Conservation (phyloP, 2,329 filamentous ascomycete species). For the Xenoacremonium recifei region DNA sequence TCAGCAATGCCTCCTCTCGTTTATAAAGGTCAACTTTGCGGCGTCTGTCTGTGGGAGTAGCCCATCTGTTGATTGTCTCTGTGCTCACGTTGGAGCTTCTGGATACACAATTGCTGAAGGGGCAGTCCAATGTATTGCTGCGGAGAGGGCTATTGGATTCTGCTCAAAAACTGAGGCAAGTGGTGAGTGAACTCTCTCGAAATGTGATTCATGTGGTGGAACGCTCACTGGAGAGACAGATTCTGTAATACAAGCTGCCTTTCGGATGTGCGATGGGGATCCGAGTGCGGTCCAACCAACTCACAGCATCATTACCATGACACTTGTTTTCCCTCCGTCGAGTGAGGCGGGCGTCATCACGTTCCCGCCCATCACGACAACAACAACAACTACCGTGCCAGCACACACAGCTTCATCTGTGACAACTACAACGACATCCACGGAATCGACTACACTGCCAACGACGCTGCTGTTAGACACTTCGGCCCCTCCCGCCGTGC, state of each 20-base stretch:
- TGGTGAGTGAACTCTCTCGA: conserved; percentile 26
- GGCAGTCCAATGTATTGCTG: conserved; percentile 64
- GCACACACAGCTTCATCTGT: conserved; percentile 1
- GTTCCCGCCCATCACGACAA: conserved; percentile 22
- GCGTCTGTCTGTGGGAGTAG: conserved; percentile 44
- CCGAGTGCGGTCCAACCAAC: conserved; percentile 53
- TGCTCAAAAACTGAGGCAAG: conserved; percentile 49
- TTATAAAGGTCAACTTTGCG: conserved; percentile 60
- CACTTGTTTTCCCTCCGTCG: conserved; percentile 40
- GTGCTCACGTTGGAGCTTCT: conserved; percentile 54
- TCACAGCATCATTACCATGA: conserved; percentile 57
- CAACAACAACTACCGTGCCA: conserved; percentile 5
- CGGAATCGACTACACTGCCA: conserved; percentile 17
- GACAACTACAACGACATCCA: conserved; percentile 1
- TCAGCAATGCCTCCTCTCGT: conserved; percentile 58
- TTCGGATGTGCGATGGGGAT: conserved; percentile 56
- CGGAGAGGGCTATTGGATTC: conserved; percentile 45
- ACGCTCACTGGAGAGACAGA: conserved; percentile 30
- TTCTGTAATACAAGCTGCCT: conserved; percentile 46
- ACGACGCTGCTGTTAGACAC: conserved; percentile 29
- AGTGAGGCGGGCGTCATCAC: conserved; percentile 28
- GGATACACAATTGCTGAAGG: conserved; percentile 73
- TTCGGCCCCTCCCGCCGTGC: conserved; percentile 18
- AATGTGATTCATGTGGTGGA: background rate
- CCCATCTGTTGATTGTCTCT: conserved; percentile 62